phyloP scores from a whole-genome alignment of 352 stramenopile genomes.

The Phytopythium cucurbitacearum region DNA sequence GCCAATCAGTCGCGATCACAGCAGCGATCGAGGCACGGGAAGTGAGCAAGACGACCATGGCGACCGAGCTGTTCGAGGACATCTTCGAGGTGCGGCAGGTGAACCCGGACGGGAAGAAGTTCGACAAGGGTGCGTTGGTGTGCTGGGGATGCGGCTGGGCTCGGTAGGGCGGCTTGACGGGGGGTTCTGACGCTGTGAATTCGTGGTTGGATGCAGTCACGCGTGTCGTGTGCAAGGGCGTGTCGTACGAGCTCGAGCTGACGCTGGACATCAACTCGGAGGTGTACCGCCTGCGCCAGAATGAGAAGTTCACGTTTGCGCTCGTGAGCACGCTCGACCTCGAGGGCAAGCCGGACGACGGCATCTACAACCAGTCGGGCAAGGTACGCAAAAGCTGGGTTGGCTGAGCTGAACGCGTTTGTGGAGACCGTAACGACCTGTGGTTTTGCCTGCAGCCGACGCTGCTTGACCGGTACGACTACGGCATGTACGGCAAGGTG shows the following conservation, averaged over 20 bases:
- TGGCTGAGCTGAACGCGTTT: not conserved
- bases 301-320: slow-evolving; percentile 96
- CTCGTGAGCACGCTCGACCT: slow-evolving; percentile 95
- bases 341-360: slow-evolving; percentile 95
- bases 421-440: not conserved
- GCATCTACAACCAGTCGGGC: slow-evolving; percentile 90
- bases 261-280: slow-evolving; percentile 98
- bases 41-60: slow-evolving; percentile 33
- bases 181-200: slow-evolving; percentile 6
- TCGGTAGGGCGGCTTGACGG: not conserved
- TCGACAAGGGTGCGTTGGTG: slow-evolving; percentile 81
- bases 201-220: slow-evolving; percentile 67
- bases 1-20: slow-evolving; percentile 6
- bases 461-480: slow-evolving; percentile 97
- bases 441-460: slow-evolving; percentile 47
- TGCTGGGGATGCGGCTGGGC: not conserved
- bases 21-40: not conserved
- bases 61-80: slow-evolving; percentile 96
- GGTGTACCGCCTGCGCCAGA: slow-evolving; percentile 94
- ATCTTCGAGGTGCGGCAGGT: slow-evolving; percentile 97
- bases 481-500: slow-evolving; percentile 98
- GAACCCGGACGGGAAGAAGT: slow-evolving; percentile 98
- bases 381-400: slow-evolving; percentile 43
- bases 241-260: slow-evolving; percentile 97
- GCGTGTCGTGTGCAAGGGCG: slow-evolving; percentile 93